phyloP scores from a whole-genome alignment of 129 eudicot species.

The Sambucus nigra region DNA sequence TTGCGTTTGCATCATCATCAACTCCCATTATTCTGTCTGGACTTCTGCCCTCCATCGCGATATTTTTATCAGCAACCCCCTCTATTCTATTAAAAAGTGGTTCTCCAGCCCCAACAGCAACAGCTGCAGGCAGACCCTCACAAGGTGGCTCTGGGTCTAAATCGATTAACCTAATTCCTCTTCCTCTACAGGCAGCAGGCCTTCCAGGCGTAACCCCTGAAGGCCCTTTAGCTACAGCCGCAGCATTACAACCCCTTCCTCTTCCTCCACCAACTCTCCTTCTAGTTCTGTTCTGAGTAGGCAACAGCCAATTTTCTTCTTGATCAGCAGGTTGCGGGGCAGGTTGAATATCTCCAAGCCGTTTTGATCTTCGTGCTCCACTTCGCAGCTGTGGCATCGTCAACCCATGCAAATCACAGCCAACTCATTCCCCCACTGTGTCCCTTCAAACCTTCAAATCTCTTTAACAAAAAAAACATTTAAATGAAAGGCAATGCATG shows the following conservation, averaged over 20 bases:
- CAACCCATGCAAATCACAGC: slow-evolving; percentile 81
- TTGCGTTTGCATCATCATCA: slow-evolving; percentile 72
- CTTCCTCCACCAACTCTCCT: slow-evolving; percentile 85
- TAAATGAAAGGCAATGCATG: too few relatives aligned
- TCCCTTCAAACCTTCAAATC: slow-evolving; percentile 17
- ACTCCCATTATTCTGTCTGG: slow-evolving; percentile 67
- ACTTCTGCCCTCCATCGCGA: slow-evolving; percentile 88
- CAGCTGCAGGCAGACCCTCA: slow-evolving; percentile 48
- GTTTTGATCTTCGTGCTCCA: slow-evolving; percentile 98
- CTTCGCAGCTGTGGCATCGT: slow-evolving; percentile 99
- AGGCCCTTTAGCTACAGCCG: slow-evolving; percentile 66
- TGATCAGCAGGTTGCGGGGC: slow-evolving; percentile 56
- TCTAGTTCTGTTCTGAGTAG: slow-evolving; percentile 58
- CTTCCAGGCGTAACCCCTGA: slow-evolving; percentile 50
- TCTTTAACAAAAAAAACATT: background rate
- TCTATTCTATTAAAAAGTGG: slow-evolving; percentile 39
- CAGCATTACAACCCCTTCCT: slow-evolving; percentile 81
- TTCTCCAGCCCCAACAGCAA: slow-evolving; percentile 41
- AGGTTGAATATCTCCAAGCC: slow-evolving; percentile 90
- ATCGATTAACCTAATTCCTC: slow-evolving; percentile 79
- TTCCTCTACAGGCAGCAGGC: slow-evolving; percentile 74
- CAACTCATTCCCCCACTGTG: slow-evolving; percentile 27
- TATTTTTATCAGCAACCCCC: slow-evolving; percentile 56
- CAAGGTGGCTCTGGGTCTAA: slow-evolving; percentile 74
- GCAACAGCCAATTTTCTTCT: slow-evolving; percentile 41